Conservation (phyloP, 1,139 yeast genomes). For the Geotrichum reessii region DNA sequence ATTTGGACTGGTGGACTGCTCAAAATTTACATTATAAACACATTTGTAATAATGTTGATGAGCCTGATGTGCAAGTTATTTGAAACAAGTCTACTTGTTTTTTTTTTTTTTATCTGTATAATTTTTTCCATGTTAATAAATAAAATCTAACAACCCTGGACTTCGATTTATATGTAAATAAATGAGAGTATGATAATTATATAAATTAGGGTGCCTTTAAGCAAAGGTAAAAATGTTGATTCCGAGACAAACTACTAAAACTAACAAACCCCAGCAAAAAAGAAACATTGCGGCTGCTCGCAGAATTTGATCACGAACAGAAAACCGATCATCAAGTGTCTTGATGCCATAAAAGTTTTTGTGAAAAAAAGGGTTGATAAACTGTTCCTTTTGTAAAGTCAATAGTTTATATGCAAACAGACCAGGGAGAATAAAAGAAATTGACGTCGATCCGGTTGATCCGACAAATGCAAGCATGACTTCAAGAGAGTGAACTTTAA, state of each 20-base stretch:
- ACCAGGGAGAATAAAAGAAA: slow-evolving; percentile 89
- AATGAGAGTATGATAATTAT: no score
- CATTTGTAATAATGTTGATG: no score
- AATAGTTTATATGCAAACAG: slow-evolving; percentile 70
- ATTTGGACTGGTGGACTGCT: no score
- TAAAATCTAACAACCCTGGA: not conserved
- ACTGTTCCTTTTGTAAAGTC: slow-evolving; percentile 19
- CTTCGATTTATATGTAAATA: not conserved
- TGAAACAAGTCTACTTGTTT: no score
- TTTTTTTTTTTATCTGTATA: no score
- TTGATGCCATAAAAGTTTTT: slow-evolving; percentile 12
- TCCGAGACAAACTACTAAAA: slow-evolving; percentile 71
- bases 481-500: slow-evolving; percentile 71
- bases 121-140: no score
- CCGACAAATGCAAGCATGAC: slow-evolving; percentile 89
- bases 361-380: slow-evolving; percentile 18
- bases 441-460: slow-evolving; percentile 90
- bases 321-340: slow-evolving; percentile 1
- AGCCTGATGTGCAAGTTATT: no score
- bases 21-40: no score
- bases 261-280: slow-evolving; percentile 67
- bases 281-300: slow-evolving; percentile 52
- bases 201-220: not conserved
- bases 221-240: slow-evolving; percentile 48
- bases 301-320: slow-evolving; percentile 9